Base-by-base conservation (phyloP, 495 filamentous ascomycete genomes). In the Sporormia fimetaria region DNA sequence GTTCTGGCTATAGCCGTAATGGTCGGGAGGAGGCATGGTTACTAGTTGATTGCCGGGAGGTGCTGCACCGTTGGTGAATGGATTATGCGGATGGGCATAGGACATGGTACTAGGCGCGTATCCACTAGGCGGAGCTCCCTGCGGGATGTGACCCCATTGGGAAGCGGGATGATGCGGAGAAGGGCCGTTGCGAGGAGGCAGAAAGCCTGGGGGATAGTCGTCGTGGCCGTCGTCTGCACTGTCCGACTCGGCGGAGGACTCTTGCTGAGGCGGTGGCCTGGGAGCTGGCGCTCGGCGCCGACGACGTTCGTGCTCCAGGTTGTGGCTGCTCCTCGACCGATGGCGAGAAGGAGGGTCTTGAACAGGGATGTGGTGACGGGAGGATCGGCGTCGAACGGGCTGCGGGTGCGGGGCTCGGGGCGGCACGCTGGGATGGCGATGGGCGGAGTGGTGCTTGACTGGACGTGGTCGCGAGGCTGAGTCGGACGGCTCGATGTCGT, bases 401-500 rank as follows among this genome's bases (percentile, higher is more conserved):
- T 51, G 47, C 1, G 59, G 55, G 6, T 54, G 50, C n/a, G 49
- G 52, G 9, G 44, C 54, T 24, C 37, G 44, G 3, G 33, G 33
- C 7, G 35, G 34, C 20, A 44, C 42, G 43, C 33, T 34, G 36
- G 51, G 33, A 39, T 40, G 33, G 36, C 39, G 6, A 40, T n/a
- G n/a, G n/a, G n/a, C 33, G 24, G 22, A 9, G 40, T 42, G 40
- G 31, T 45, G 45, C 34, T 54, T 31, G 37, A 30, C 25, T 28
- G 32, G 26, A 15, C 53, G 42, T 3, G 61, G 53, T 11, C 56
- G 56, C 17, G 61, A 64, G 1, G 61, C 61, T 3, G 61, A 64
- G 36, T 64, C 61, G 18, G 51, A 57, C 11, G 61, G 61, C 21
- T 57, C 54, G 33, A 64, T 58, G 22, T 52, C 57, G 59, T 63